Percentiles rank a stretch among this genome's conserved stretches.
Evolutionary conservation across 2,329 filamentous ascomycete genomes (phyloP).

Genomic region (Phaeosphaeriaceae sp.): DNA sequence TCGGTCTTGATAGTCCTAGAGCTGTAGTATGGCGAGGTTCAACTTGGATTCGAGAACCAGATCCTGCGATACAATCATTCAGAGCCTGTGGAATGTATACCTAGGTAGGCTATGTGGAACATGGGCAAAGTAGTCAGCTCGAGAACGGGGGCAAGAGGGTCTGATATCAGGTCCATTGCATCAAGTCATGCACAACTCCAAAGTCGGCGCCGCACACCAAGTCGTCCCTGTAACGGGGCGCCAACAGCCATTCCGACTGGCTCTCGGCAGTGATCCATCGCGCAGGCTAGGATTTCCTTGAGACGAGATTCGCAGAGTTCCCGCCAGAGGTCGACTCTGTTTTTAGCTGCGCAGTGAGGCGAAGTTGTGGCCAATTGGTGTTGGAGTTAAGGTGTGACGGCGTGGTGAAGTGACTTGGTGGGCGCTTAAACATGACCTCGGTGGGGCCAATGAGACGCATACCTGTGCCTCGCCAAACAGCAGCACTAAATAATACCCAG

Average conservation of each 20-base stretch:
- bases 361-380: conserved; percentile 41
- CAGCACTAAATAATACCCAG: background rate
- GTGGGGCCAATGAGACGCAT: conserved; percentile 33
- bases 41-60: background rate
- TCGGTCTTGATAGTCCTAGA: no score
- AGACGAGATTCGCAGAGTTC: conserved; percentile 38
- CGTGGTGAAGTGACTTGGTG: conserved; percentile 21
- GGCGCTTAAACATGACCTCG: conserved; percentile 34
- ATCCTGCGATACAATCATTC: no score
- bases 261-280: conserved; percentile 27
- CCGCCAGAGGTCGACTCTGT: conserved; percentile 32
- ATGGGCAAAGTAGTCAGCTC: conserved; percentile 4
- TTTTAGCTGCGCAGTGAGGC: conserved; percentile 39
- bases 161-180: conserved; percentile 36
- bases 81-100: no score
- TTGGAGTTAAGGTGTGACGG: conserved; percentile 36
- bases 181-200: conserved; percentile 38
- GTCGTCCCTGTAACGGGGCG: conserved; percentile 25
- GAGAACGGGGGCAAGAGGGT: conserved; percentile 29
- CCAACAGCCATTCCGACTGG: conserved; percentile 34
- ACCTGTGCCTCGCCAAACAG: conserved; percentile 17
- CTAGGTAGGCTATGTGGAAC: background rate
- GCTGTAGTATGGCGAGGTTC: background rate
- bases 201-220: conserved; percentile 20
- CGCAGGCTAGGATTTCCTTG: conserved; percentile 29